These are phyloP conservation scores for Candida bentonensis DNA, from an alignment of 805 yeast species.

Conservation along the genomic window DNA sequence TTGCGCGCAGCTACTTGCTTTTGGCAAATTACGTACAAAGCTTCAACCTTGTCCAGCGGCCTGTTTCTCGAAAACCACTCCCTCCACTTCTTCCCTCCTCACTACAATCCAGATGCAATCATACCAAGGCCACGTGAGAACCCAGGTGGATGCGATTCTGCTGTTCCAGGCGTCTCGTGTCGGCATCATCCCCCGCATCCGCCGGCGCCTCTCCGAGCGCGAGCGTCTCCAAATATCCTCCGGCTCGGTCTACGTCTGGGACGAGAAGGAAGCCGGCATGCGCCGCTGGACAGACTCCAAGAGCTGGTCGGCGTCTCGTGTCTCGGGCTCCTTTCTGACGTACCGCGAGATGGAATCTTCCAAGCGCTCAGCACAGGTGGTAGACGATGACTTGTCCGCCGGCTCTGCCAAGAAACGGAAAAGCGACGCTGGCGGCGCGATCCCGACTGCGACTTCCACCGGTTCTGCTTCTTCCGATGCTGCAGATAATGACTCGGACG, in stretches of 20 bases:
- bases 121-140: slow-evolving; percentile 43
- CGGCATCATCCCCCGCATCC: slow-evolving; percentile 42
- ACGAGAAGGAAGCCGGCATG: slow-evolving; percentile 57
- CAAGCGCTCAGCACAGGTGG: background rate
- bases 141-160: slow-evolving; percentile 48
- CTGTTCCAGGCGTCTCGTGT: slow-evolving; percentile 51
- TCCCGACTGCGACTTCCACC: slow-evolving; percentile 8
- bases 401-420: slow-evolving; percentile 10
- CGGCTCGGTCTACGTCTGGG: slow-evolving; percentile 60
- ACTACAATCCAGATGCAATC: slow-evolving; percentile 44
- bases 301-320: slow-evolving; percentile 61
- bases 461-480: background rate
- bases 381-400: background rate
- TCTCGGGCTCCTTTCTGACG: slow-evolving; percentile 45
- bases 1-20: background rate
- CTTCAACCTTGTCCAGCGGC: slow-evolving; percentile 11
- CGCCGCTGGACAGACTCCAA: slow-evolving; percentile 70
- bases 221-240: slow-evolving; percentile 41
- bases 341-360: slow-evolving; percentile 45
- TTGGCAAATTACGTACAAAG: slow-evolving; percentile 6
- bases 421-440: background rate
- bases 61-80: slow-evolving; percentile 13
- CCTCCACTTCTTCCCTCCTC: slow-evolving; percentile 18
- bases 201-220: slow-evolving; percentile 39
- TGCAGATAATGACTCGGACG: slow-evolving; percentile 2